phyloP scores from a whole-genome alignment of 108 stramenopile genomes.

The Discostella pseudostelligera region DNA sequence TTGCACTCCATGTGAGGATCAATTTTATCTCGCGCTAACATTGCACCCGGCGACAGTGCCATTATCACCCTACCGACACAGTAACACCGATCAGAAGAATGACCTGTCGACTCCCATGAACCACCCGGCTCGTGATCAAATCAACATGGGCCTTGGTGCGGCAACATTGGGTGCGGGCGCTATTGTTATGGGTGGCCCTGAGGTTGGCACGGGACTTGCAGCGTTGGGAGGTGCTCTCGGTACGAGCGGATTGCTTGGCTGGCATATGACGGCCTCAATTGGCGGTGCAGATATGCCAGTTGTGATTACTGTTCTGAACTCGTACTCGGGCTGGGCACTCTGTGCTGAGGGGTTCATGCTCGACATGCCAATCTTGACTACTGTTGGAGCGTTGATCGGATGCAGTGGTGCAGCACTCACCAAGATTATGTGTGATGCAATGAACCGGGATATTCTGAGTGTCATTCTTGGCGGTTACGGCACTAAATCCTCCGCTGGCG shows the following conservation, averaged over 20 bases:
- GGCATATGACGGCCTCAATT: conserved; percentile 95
- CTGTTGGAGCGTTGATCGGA: conserved; percentile 98
- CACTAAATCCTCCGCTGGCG: conserved; percentile 84
- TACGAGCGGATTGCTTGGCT: conserved; percentile 87
- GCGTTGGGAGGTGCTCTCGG: conserved; percentile 82
- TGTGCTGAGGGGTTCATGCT: conserved; percentile 99
- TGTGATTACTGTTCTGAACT: conserved; percentile 98
- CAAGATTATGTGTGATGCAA: conserved; percentile 99
- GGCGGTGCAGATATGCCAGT: conserved; percentile 99
- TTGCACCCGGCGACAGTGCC: too few species aligned
- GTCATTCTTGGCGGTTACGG: conserved; percentile 96
- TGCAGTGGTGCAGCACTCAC: conserved; percentile 98
- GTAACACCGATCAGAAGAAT: too few species aligned
- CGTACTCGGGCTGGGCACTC: conserved; percentile 92
- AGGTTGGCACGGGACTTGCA: conserved; percentile 72
- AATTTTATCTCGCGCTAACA: too few species aligned
- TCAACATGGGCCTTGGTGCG: conserved; percentile 94
- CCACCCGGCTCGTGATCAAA: conserved; percentile 75
- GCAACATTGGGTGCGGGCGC: conserved; percentile 89
- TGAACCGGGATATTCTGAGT: conserved; percentile 95
- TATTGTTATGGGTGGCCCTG: conserved; percentile 78
- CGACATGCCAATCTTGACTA: conserved; percentile 96
- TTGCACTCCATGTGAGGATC: too few species aligned
- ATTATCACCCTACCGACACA: too few species aligned
- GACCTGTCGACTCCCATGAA: conserved; percentile 84